Conservation (phyloP, 2,329 filamentous ascomycete genomes). For the Diaporthe sp. region DNA sequence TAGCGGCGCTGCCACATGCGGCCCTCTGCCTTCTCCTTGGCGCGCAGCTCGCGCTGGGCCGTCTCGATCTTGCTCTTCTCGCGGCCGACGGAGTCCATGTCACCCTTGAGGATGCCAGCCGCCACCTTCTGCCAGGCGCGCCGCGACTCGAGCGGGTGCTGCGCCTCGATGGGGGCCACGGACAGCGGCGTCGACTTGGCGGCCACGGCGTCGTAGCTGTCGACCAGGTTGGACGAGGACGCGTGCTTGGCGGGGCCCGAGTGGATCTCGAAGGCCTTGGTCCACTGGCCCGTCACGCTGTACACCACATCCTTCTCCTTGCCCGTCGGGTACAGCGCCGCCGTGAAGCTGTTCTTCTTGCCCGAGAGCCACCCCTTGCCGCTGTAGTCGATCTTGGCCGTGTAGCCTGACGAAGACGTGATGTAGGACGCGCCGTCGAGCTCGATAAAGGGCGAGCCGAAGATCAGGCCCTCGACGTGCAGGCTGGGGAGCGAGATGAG, state of each 20-base stretch:
- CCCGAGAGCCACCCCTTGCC: constrained; percentile 95
- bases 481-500: constrained; percentile 92
- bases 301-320: constrained; percentile 82
- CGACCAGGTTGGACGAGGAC: constrained; percentile 63
- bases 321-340: constrained; percentile 78
- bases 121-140: constrained; percentile 91
- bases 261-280: constrained; percentile 83
- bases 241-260: constrained; percentile 71
- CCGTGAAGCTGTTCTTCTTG: constrained; percentile 93
- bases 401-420: constrained; percentile 86
- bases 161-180: constrained; percentile 80
- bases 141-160: constrained; percentile 89
- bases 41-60: constrained; percentile 70
- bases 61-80: constrained; percentile 95
- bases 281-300: constrained; percentile 93
- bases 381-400: constrained; percentile 91
- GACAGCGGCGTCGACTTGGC: constrained; percentile 75
- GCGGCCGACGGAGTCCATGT: constrained; percentile 83
- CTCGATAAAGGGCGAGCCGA: constrained; percentile 89
- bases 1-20: constrained; percentile 86
- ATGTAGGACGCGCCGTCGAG: constrained; percentile 90
- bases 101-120: constrained; percentile 81
- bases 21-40: constrained; percentile 81
- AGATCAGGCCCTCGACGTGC: constrained; percentile 94
- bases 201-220: constrained; percentile 72